Base-by-base conservation (phyloP, 345 rosid species). In the Jatropha curcas region DNA sequence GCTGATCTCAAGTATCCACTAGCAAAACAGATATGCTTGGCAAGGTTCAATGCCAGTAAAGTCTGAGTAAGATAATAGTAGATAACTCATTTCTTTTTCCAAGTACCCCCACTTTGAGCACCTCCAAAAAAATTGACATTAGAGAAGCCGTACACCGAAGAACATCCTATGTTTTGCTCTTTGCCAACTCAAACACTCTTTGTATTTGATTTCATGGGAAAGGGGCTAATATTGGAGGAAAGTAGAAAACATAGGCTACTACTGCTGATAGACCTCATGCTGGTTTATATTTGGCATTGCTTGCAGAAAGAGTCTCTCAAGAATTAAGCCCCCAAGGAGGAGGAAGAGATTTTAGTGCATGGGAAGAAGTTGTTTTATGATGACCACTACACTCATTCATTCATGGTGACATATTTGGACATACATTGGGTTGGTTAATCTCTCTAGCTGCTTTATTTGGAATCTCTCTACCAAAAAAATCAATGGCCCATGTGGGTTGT, bases 31-130 rank as follows among this genome's bases (percentile, higher is more conserved):
- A 60, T 60, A 63, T n/a, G n/a, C 72, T 53, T 63, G 81, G 63
- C 76, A 58, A 73, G 67, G 74, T 35, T 62, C 33, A 67, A 67
- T 71, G 70, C 75, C 20, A 77, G 65, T 30, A 66, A 70, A 77
- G 70, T 53, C 75, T 66, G 65, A 76, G 67, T 14, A 61, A 70
- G 43, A 62, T 69, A 79, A 60, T 77, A 73, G 73, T 65, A 72
- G 79, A 67, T 82, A 82, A 67, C 84, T 84, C 82, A 84, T 74
- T 74, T 61, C 74, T 71, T 72, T 71, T 66, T 60, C 56, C 48
- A 71, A 74, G 74, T 67, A 77, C 77, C 76, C 70, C 82, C 43
- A 80, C 81, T 39, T 83, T 33, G 41, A 75, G 66, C 73, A 60
- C 63, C 74, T 45, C 76, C 62, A 43, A 50, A 77, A 63, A 48